These are phyloP conservation scores for Leucocoprinus birnbaumii DNA, from an alignment of 768 basidiomycete species.

Conservation along the genomic window DNA sequence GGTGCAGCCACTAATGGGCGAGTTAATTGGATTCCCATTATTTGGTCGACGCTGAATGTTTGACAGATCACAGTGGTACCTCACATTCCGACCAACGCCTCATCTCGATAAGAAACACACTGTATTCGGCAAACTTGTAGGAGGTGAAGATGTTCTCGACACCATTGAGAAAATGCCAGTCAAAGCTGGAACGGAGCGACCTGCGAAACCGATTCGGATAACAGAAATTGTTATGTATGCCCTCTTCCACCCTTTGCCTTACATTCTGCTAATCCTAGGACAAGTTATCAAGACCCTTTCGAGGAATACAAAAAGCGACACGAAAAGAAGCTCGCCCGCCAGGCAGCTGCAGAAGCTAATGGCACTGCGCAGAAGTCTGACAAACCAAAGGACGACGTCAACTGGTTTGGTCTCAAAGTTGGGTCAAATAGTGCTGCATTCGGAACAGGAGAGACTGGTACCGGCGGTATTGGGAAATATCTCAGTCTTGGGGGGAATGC, in stretches of 20 bases:
- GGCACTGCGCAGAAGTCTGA: conserved; percentile 29
- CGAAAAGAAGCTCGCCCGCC: conserved; percentile 70
- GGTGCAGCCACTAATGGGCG: conserved; percentile 88
- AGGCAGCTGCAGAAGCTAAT: conserved; percentile 36
- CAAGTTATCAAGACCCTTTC: conserved; percentile 91
- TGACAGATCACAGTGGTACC: conserved; percentile 84
- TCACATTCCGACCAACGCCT: conserved; percentile 81
- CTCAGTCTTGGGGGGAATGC: conserved; percentile 43
- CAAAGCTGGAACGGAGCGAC: conserved; percentile 85
- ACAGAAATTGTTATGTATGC: conserved; percentile 84
- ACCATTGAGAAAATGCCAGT: conserved; percentile 78
- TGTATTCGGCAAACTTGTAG: conserved; percentile 96
- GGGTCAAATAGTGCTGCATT: conserved; percentile 40
- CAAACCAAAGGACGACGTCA: conserved; percentile 66
- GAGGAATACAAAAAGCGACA: conserved; percentile 87
- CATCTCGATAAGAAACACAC: conserved; percentile 94
- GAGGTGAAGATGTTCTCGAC: conserved; percentile 88
- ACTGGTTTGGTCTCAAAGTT: conserved; percentile 90
- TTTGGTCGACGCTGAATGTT: conserved; percentile 2
- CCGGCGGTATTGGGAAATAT: conserved; percentile 80
- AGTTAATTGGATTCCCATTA: conserved; percentile 14
- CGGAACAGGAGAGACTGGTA: conserved; percentile 25
- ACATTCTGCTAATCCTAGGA: neutral
- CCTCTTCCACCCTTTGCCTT: neutral
- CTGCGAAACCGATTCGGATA: conserved; percentile 81